Percentiles rank a stretch among this genome's conserved stretches.
Conservation (phyloP, 805 yeast genomes). For the Kodamaea restingae region DNA sequence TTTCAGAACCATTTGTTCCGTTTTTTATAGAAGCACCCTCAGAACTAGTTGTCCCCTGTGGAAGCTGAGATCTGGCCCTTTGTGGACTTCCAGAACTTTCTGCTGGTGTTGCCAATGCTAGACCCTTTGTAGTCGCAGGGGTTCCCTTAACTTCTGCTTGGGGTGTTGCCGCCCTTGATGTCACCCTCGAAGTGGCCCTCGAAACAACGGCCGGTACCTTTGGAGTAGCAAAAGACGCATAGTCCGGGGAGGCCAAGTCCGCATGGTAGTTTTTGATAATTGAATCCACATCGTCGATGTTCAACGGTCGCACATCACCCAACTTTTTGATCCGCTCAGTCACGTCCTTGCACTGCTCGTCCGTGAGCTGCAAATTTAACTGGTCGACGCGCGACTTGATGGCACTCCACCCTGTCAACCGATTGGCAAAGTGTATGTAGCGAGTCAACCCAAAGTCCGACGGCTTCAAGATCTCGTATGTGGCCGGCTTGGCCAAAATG, state of each 20-base stretch:
- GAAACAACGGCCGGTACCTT: neutral
- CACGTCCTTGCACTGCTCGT: slow-evolving; percentile 55
- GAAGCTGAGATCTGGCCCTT: too few species aligned
- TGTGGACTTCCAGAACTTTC: too few species aligned
- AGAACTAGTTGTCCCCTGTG: too few species aligned
- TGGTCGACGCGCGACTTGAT: slow-evolving; percentile 60
- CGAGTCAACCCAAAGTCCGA: slow-evolving; percentile 58
- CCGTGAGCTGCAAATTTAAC: slow-evolving; percentile 51
- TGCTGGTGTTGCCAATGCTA: too few species aligned
- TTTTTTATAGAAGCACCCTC: too few species aligned
- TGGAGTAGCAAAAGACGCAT: slow-evolving; percentile 1
- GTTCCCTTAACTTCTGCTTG: neutral
- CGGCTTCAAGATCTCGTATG: slow-evolving; percentile 57
- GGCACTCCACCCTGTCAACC: slow-evolving; percentile 63
- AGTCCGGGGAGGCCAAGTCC: slow-evolving; percentile 19
- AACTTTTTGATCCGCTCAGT: slow-evolving; percentile 51
- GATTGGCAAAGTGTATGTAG: slow-evolving; percentile 57
- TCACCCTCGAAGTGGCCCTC: too few species aligned
- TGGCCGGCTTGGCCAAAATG: slow-evolving; percentile 59
- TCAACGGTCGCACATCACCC: slow-evolving; percentile 59
- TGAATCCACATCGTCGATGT: slow-evolving; percentile 58
- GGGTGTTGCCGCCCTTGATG: neutral
- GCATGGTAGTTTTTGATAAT: slow-evolving; percentile 54
- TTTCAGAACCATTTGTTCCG: too few species aligned
- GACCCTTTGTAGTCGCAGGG: too few species aligned